Evolutionary conservation across 208 protist genomes (phyloP), one percentile per base, ranked within the genome.

Genomic region (Acanthamoeba sp.): DNA sequence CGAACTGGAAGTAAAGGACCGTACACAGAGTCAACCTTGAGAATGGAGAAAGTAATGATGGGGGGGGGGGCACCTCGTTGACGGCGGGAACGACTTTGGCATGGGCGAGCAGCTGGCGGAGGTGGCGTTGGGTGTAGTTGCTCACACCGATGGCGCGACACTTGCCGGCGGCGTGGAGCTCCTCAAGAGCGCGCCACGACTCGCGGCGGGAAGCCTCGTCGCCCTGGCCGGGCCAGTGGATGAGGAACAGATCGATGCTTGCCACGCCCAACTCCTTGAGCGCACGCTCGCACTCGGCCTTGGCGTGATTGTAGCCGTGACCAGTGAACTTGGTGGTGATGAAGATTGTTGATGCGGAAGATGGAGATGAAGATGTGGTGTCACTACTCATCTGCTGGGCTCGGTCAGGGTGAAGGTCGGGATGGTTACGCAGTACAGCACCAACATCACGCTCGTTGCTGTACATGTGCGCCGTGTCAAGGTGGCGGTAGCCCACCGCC

Each of bases 381-480:
- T 10, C 7, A 40, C 1, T 6, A 76, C n/a, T 42, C n/a, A 10
- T 80, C 69, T 80, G 69, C 69, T 45, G 69, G 18, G 27, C 24
- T 0, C 40, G 4, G 42, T 84, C 42, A 55, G 73, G 73, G 29
- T 84, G 73, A 24, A 84, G 73, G 4, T 45, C n/a, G 34, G 73
- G 42, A n/a, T 84, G 73, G 27, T 52, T 45, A 14, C 73, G 73
- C 24, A 84, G 40, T 0, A 84, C 24, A 5, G 18, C 27, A 10
- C 85, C 85, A 16, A 91, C 40, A 16, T 91, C 85, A 24, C 62
- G 42, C 22, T 91, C 48, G 62, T 91, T 91, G 57, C 22, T n/a
- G 62, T 91, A 91, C 52, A 91, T 76, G 85, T 66, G 29, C 20
- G 85, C 85, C 10, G 85, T 91, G 85, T 91, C 85, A 9, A 91